Evolutionary conservation across 371 early-diverging fungal species (phyloP).

Genomic region (Mucor piriformis): DNA sequence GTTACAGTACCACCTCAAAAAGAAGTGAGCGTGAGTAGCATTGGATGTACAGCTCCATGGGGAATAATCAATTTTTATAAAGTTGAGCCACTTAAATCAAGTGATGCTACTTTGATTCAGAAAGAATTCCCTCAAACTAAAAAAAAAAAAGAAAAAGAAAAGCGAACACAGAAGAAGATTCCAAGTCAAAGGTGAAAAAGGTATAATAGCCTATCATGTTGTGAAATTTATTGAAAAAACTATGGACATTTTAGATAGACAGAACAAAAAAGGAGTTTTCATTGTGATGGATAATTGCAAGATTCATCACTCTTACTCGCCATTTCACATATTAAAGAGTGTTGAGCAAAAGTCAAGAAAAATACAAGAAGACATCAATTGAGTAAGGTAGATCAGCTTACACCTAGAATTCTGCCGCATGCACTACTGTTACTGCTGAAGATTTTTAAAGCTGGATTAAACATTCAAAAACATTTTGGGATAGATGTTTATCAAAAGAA

Average conservation of each 20-base stretch:
- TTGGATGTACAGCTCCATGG: conserved; percentile 7
- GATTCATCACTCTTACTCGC: conserved; percentile 8
- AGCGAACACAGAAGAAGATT: conserved; percentile 1
- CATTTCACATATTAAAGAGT: conserved; percentile 19
- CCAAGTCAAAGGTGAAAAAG: conserved; percentile 8
- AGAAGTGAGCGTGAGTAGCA: conserved; percentile 7
- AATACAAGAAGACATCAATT: conserved; percentile 12
- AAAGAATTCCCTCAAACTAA: conserved; percentile 14
- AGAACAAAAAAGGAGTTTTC: conserved; percentile 14
- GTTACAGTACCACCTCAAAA: conserved; percentile 15
- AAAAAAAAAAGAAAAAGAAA: conserved; percentile 15
- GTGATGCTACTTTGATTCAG: conserved; percentile 7
- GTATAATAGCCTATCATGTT: conserved; percentile 13
- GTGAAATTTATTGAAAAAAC: conserved; percentile 2
- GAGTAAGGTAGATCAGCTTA: conserved; percentile 15
- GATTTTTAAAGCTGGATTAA: conserved; percentile 12
- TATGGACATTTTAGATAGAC: conserved; percentile 15
- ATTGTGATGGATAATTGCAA: conserved; percentile 17
- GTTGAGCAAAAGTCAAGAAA: conserved; percentile 11
- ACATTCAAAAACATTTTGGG: conserved; percentile 10
- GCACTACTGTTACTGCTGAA: conserved; percentile 9
- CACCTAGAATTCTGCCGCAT: conserved; percentile 14
- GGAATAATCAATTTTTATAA: conserved; percentile 5
- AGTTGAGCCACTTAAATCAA: conserved; percentile 9
- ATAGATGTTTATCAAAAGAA: conserved; percentile 13